Conservation (phyloP, 1,284 basidiomycete genomes). For the Puccinia coronata region DNA sequence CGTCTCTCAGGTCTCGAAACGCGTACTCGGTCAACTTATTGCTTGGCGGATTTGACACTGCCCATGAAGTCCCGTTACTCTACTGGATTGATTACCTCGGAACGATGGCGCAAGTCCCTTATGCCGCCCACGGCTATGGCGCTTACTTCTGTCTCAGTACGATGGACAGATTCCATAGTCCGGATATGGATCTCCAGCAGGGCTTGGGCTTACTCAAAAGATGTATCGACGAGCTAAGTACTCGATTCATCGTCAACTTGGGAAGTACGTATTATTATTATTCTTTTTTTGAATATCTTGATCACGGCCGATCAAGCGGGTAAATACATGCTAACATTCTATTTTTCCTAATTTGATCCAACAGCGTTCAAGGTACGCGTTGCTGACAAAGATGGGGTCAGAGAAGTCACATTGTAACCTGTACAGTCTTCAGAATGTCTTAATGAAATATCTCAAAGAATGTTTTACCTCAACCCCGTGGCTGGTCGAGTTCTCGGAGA, state of each 20-base stretch:
- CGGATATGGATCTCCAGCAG: constrained; percentile 77
- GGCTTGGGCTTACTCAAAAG: constrained; percentile 79
- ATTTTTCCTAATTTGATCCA: constrained; percentile 61
- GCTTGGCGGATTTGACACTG: constrained; percentile 84
- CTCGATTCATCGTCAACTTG: constrained; percentile 63
- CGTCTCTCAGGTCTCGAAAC: constrained; percentile 80
- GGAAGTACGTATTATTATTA: constrained; percentile 24
- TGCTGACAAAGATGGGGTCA: constrained; percentile 83
- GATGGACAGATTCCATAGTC: constrained; percentile 75
- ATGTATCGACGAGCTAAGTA: constrained; percentile 84
- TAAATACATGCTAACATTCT: background rate
- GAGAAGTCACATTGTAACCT: constrained; percentile 70
- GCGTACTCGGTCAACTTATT: constrained; percentile 92
- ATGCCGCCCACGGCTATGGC: constrained; percentile 93
- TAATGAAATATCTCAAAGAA: background rate
- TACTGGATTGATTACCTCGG: constrained; percentile 98
- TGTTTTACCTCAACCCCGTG: background rate
- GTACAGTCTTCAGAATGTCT: constrained; percentile 15
- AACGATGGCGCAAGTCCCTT: constrained; percentile 82
- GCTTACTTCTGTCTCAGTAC: constrained; percentile 88
- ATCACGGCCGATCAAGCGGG: background rate
- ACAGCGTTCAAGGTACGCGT: constrained; percentile 83
- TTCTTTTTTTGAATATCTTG: background rate
- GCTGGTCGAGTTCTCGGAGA: background rate
- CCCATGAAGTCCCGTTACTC: constrained; percentile 67